Evolutionary conservation across 345 rosid species (phyloP).

Genomic region (Streptanthus diversifolius): DNA sequence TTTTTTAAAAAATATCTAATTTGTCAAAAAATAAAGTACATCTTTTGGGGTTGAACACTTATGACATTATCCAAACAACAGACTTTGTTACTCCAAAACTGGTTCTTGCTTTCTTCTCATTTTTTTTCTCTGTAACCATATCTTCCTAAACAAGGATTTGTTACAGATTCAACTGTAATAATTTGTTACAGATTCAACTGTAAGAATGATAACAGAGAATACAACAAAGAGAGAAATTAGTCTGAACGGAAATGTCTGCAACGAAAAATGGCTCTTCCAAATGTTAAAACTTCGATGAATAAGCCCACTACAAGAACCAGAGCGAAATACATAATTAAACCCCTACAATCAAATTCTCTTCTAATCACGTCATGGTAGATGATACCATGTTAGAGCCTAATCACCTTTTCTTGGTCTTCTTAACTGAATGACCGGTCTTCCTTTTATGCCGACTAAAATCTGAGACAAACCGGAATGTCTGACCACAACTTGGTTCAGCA

Average conservation of each 20-base stretch:
- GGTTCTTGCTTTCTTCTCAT: background rate
- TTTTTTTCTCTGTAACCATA: background rate
- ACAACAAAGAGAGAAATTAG: constrained; percentile 20
- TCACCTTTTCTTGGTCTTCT: constrained; percentile 53
- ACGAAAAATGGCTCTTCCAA: constrained; percentile 3
- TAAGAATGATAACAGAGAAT: background rate
- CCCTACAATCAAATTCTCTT: constrained; percentile 16
- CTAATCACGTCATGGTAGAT: constrained; percentile 34
- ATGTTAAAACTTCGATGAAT: constrained; percentile 1
- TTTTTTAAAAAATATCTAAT: background rate
- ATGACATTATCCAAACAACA: constrained; percentile 39
- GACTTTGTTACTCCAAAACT: background rate
- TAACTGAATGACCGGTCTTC: constrained; percentile 86
- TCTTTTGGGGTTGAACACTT: constrained; percentile 49
- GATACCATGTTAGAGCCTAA: constrained; percentile 20
- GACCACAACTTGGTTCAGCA: constrained; percentile 80
- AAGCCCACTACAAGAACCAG: background rate
- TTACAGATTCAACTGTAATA: background rate
- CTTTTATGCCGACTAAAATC: constrained; percentile 98
- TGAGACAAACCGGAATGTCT: constrained; percentile 90
- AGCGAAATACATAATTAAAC: background rate
- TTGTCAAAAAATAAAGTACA: constrained; percentile 49
- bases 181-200: background rate
- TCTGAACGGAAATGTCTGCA: background rate
- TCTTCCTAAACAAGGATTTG: background rate